A percentile compares a stretch with the other conserved stretches of the same genome.
Conservation (phyloP, 306 rosid genomes). For the Acacia confusa region DNA sequence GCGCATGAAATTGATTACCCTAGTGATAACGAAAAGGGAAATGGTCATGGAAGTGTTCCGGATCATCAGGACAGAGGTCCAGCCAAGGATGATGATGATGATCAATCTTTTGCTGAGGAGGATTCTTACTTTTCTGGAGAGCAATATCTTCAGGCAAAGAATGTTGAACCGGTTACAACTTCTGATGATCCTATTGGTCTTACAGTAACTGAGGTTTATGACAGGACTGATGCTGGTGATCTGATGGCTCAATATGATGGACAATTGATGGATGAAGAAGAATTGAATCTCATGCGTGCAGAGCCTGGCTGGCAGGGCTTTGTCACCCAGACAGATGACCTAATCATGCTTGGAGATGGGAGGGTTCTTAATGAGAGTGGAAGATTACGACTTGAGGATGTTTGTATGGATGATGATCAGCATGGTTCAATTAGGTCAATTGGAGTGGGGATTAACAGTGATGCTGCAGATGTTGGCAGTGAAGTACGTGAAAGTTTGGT, state of each 20-base stretch:
- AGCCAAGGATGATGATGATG: slow-evolving; percentile 82
- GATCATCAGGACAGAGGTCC: slow-evolving; percentile 73
- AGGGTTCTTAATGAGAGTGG: slow-evolving; percentile 57
- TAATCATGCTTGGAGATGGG: slow-evolving; percentile 70
- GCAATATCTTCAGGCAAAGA: slow-evolving; percentile 66
- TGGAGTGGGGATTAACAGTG: slow-evolving; percentile 87
- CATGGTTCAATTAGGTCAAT: slow-evolving; percentile 86
- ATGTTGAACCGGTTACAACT: slow-evolving; percentile 57
- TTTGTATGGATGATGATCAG: slow-evolving; percentile 72
- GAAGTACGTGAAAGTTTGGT: slow-evolving; percentile 80
- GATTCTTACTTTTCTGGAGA: slow-evolving; percentile 86
- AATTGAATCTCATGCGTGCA: slow-evolving; percentile 72
- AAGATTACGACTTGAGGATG: slow-evolving; percentile 59
- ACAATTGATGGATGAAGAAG: slow-evolving; percentile 87
- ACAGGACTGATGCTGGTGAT: slow-evolving; percentile 56
- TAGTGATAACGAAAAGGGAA: slow-evolving; percentile 84
- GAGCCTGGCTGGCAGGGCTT: slow-evolving; percentile 95
- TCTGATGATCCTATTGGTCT: slow-evolving; percentile 68
- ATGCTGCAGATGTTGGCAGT: slow-evolving; percentile 75
- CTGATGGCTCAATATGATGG: slow-evolving; percentile 85
- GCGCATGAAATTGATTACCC: slow-evolving; percentile 93
- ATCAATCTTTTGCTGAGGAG: slow-evolving; percentile 91
- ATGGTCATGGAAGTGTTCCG: slow-evolving; percentile 74
- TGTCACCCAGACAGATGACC: slow-evolving; percentile 79
- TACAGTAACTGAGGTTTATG: slow-evolving; percentile 63